phyloP scores from a whole-genome alignment of 257 asterid genomes.

The Przewalskia tangutica region DNA sequence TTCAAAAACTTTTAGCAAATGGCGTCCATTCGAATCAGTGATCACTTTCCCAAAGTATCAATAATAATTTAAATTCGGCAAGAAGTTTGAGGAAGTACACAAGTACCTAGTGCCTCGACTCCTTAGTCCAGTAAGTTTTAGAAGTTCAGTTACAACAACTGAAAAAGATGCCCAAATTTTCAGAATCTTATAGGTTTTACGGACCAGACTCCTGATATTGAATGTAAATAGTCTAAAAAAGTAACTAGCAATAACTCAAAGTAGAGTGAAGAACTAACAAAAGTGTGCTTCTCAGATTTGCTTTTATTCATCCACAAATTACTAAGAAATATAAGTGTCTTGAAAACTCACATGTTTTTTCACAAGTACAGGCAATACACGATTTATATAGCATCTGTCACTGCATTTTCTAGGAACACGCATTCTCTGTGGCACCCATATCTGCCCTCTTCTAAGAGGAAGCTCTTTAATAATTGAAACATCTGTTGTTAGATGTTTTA shows the following conservation, averaged over 20 bases:
- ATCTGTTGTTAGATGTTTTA: conserved; percentile 62
- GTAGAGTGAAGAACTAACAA: background rate
- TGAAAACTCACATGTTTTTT: conserved; percentile 64
- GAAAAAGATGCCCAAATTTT: background rate
- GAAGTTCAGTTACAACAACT: background rate
- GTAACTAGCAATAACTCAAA: background rate
- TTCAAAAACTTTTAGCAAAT: background rate
- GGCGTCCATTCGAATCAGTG: background rate
- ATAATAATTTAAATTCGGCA: background rate
- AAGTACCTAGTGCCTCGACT: background rate
- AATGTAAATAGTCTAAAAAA: background rate
- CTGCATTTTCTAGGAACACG: conserved; percentile 95
- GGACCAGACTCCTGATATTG: background rate
- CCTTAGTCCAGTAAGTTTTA: background rate
- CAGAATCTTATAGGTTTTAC: background rate
- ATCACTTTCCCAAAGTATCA: background rate
- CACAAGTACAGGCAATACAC: conserved; percentile 67
- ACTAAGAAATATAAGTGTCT: background rate
- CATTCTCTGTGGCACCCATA: conserved; percentile 75
- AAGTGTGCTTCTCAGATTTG: background rate
- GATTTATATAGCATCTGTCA: conserved; percentile 61
- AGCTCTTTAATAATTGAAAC: conserved; percentile 70
- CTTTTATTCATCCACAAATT: background rate
- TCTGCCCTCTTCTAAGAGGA: conserved; percentile 62
- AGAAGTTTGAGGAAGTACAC: background rate